A percentile compares a stretch with the other conserved stretches of the same genome.
These are phyloP conservation scores for Pseudogymnoascus sp. DNA, from an alignment of 2,329 filamentous ascomycete genomes.

Conservation along the genomic window DNA sequence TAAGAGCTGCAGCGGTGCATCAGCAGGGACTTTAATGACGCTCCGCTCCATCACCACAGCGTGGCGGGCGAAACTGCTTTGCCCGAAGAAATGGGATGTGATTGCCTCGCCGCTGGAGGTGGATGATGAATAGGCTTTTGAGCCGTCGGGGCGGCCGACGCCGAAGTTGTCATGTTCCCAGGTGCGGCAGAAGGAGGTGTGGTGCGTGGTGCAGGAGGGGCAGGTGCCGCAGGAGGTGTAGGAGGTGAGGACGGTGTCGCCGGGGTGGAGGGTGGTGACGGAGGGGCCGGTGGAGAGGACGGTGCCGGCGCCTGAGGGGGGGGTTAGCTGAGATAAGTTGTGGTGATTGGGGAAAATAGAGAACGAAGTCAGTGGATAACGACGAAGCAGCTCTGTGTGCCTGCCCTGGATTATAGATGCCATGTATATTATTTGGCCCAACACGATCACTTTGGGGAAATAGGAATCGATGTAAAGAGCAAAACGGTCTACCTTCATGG, in stretches of 20 bases:
- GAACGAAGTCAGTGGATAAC: neutral
- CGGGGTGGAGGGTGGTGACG: conserved; percentile 11
- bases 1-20: conserved; percentile 25
- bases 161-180: conserved; percentile 22
- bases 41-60: conserved; percentile 21
- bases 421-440: neutral
- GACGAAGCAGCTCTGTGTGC: neutral
- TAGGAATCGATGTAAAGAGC: neutral
- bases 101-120: conserved; percentile 15
- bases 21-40: conserved; percentile 19
- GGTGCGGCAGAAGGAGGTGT: conserved; percentile 25
- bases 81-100: conserved; percentile 28
- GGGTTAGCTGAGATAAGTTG: neutral
- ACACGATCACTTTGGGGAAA: neutral
- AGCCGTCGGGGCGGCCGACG: conserved; percentile 15
- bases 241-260: conserved; percentile 28
- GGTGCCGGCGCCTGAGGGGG: conserved; percentile 15
- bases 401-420: neutral
- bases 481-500: conserved; percentile 22
- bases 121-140: conserved; percentile 13
- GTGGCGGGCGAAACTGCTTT: conserved; percentile 24
- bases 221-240: conserved; percentile 29
- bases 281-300: conserved; percentile 15
- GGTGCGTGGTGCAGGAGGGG: conserved; percentile 21
- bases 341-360: neutral